Conservation (phyloP, 805 yeast species). For the Candida ficus region DNA sequence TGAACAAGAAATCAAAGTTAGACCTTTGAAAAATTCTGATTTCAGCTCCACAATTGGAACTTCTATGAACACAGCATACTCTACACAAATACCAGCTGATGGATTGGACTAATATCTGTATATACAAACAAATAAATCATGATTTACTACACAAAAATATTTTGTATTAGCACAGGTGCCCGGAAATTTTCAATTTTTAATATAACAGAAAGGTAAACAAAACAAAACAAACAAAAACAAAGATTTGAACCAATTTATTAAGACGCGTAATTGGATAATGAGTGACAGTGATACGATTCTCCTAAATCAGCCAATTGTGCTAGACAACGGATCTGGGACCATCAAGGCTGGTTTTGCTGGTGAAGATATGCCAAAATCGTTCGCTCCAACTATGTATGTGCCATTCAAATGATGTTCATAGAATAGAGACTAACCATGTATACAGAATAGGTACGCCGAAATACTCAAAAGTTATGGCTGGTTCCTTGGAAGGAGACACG, state of each 20-base stretch:
- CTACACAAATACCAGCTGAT: slow-evolving; percentile 8
- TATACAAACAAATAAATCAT: no score
- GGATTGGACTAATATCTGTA: slow-evolving; percentile 5
- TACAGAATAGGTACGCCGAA: slow-evolving; percentile 69
- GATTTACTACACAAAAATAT: no score
- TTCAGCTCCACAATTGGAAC: slow-evolving; percentile 31
- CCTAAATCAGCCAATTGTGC: slow-evolving; percentile 66
- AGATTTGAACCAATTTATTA: no score
- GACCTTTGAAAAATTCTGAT: slow-evolving; percentile 59
- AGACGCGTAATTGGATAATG: slow-evolving; percentile 3
- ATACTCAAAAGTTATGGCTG: slow-evolving; percentile 79
- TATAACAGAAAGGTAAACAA: slow-evolving; percentile 2
- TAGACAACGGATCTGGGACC: slow-evolving; percentile 84
- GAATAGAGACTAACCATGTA: slow-evolving; percentile 8
- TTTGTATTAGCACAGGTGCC: no score
- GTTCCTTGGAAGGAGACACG: slow-evolving; percentile 55
- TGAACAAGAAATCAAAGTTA: slow-evolving; percentile 37
- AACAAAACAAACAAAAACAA: background rate
- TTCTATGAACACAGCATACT: slow-evolving; percentile 11
- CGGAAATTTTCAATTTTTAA: no score
- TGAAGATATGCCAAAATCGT: slow-evolving; percentile 69
- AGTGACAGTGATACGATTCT: slow-evolving; percentile 21
- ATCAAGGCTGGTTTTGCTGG: slow-evolving; percentile 93
- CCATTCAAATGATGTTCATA: no score
- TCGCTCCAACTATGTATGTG: slow-evolving; percentile 49